phyloP scores from a whole-genome alignment of 345 rosid species.

The Hevea brasiliensis region DNA sequence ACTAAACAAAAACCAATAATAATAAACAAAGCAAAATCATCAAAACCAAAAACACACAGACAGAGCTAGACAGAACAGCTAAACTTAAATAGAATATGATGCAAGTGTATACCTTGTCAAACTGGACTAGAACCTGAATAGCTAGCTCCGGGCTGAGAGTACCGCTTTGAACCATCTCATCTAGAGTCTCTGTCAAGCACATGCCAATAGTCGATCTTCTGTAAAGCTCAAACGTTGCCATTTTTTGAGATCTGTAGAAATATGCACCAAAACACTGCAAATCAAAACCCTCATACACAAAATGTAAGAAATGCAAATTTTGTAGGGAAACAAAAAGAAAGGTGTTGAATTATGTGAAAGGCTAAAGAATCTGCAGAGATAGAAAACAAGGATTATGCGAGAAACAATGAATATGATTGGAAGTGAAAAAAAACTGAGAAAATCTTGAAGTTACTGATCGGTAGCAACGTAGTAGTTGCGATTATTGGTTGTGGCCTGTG shows the following conservation, averaged over 20 bases:
- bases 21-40: not conserved
- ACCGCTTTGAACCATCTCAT: constrained; percentile 91
- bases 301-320: not conserved
- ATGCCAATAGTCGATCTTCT: constrained; percentile 94
- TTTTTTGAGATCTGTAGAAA: constrained; percentile 37
- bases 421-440: not conserved
- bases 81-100: not conserved
- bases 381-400: not conserved
- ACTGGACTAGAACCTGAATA: constrained; percentile 92
- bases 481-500: constrained; percentile 12
- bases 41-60: not conserved
- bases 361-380: not conserved
- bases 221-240: constrained; percentile 98
- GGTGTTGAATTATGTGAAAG: not conserved
- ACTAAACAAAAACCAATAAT: constrained; percentile 38
- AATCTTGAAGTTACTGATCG: constrained; percentile 26
- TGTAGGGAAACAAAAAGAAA: not conserved
- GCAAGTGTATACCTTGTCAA: constrained; percentile 63
- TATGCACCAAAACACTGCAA: not conserved
- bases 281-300: not conserved
- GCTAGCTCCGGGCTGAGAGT: constrained; percentile 95
- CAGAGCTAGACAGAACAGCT: not conserved
- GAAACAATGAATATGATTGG: not conserved
- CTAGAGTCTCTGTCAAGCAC: constrained; percentile 94
- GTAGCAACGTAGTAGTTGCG: constrained; percentile 26